A percentile compares a stretch with the other conserved stretches of the same genome.
Conservation (phyloP, 768 basidiomycete genomes). For the Nidula microcarpa region DNA sequence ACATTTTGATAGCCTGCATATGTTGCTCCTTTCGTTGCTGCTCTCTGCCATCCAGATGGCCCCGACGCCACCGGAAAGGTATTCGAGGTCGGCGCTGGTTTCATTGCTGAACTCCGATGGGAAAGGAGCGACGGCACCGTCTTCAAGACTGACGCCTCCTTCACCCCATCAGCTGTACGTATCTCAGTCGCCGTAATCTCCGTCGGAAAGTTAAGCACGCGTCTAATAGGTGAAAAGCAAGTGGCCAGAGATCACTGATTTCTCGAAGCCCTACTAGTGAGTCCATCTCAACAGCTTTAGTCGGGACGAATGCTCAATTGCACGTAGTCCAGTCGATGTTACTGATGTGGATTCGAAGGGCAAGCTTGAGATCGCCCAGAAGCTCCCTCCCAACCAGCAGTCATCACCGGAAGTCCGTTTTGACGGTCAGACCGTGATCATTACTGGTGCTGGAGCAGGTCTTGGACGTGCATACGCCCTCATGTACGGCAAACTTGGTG, state of each 20-base stretch:
- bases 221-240: conserved; percentile 66
- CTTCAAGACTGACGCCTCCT: conserved; percentile 86
- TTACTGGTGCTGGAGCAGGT: conserved; percentile 94
- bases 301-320: not conserved
- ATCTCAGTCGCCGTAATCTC: too few species aligned
- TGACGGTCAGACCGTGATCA: conserved; percentile 86
- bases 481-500: conserved; percentile 91
- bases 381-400: conserved; percentile 66
- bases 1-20: conserved; percentile 66
- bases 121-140: conserved; percentile 84
- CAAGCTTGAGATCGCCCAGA: conserved; percentile 62
- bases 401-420: conserved; percentile 70
- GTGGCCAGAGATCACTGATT: conserved; percentile 83
- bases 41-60: conserved; percentile 82
- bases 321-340: conserved; percentile 56
- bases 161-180: conserved; percentile 88
- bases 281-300: conserved; percentile 14
- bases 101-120: conserved; percentile 89
- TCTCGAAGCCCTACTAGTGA: conserved; percentile 66
- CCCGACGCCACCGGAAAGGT: conserved; percentile 77
- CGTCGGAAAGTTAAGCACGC: not conserved
- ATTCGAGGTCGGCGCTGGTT: conserved; percentile 94
- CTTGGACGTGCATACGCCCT: conserved; percentile 89
- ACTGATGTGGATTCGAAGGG: conserved; percentile 60
- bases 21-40: conserved; percentile 89